Base-by-base conservation (phyloP, 805 yeast species). In the Candida quercuum region DNA sequence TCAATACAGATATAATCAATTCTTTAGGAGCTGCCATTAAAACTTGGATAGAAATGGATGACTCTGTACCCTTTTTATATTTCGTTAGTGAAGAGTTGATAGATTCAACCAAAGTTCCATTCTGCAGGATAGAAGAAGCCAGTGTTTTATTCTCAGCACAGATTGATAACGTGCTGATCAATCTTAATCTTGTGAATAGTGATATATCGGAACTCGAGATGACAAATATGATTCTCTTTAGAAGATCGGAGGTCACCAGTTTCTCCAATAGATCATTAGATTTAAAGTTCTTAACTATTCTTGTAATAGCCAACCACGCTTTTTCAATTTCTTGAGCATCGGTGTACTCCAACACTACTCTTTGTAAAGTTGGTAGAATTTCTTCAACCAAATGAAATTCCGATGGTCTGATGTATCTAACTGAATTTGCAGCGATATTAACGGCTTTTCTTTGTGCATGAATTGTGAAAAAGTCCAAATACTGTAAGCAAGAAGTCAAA, bases 391-490 rank as follows among this genome's bases (percentile, higher is more conserved):
- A 63, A 3, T 60, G 60, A 34, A 77, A 72, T 44, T 74, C 72
- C 1, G 63, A 51, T 2, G 46, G 39, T 9, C 67, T 64, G 3
- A 82, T 65, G 28, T 63, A 63, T 9, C 70, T 64, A 45, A 86
- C 77, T 3, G 89, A 67, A 49, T 82, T 81, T 4, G 93, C 81
- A 14, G 83, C 82, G 26, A 85, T 82, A 1, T 69, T 63, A 25
- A 88, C 61, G 13, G 94, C 86, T 45, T 87, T 83, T 38, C 94
- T 66, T 58, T 91, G 98, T 1, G 95, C 85, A 61, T 86, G 95
- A 16, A 79, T 71, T 2, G 96, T 85, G 57, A 91, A 83, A 53
- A 91, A 91, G 56, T 93, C 98, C 42, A 89, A 66, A 51, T 78
- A 86, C 50, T 74, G 76, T 32, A 93, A 59, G 43, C 86, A 80